These are phyloP conservation scores for Sporisorium exsertum DNA, from an alignment of 1,284 basidiomycete genomes.

Conservation along the genomic window DNA sequence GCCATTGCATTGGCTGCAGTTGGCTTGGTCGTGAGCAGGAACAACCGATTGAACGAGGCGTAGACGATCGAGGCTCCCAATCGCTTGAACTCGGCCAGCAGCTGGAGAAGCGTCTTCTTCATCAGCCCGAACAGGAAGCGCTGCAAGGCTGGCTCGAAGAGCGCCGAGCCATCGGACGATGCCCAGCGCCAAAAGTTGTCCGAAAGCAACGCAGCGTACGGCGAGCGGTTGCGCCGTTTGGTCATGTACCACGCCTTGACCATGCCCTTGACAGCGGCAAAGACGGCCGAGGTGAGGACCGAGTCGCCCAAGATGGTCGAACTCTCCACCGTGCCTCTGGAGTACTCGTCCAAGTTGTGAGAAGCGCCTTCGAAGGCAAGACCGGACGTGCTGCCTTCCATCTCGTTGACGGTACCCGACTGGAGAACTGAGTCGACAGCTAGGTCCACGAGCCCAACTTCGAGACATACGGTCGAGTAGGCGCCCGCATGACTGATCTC, in stretches of 20 bases:
- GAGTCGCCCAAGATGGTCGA: constrained; percentile 80
- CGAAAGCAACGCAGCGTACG: constrained; percentile 72
- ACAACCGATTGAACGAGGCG: constrained; percentile 91
- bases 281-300: constrained; percentile 88
- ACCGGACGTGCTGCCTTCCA: constrained; percentile 82
- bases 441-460: constrained; percentile 88
- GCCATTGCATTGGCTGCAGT: constrained; percentile 90
- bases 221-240: constrained; percentile 76
- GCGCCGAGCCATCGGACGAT: constrained; percentile 80
- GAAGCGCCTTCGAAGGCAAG: constrained; percentile 85
- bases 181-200: constrained; percentile 99
- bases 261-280: constrained; percentile 86
- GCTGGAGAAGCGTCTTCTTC: constrained; percentile 97
- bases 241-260: constrained; percentile 93
- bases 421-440: constrained; percentile 95
- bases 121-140: constrained; percentile 94
- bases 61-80: constrained; percentile 89
- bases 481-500: constrained; percentile 88
- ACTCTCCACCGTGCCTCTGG: constrained; percentile 79
- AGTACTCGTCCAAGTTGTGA: constrained; percentile 90
- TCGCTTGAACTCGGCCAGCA: constrained; percentile 95
- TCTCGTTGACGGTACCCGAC: constrained; percentile 92
- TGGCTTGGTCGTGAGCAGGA: constrained; percentile 94
- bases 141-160: constrained; percentile 94
- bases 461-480: constrained; percentile 92